A percentile compares a stretch with the other conserved stretches of the same genome.
Conservation (phyloP, 306 rosid species). For the Cicer pinnatifidum region DNA sequence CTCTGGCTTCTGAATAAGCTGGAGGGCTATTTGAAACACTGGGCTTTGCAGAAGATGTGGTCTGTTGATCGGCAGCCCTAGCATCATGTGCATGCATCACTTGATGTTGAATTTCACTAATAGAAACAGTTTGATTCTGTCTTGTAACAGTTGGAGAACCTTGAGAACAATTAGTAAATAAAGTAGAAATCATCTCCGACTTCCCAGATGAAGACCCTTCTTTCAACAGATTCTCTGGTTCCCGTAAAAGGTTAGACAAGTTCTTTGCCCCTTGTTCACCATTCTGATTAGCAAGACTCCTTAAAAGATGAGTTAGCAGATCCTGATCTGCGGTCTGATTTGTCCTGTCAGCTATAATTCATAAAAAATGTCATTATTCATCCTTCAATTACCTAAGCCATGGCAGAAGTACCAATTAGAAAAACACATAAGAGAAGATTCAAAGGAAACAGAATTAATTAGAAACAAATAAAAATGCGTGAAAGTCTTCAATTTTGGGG, state of each 20-base stretch:
- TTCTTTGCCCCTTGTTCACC: constrained; percentile 59
- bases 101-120: constrained; percentile 54
- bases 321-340: constrained; percentile 78
- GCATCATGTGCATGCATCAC: constrained; percentile 52
- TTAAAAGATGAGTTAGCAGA: constrained; percentile 73
- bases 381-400: constrained; percentile 24
- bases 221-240: constrained; percentile 59
- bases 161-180: constrained; percentile 60
- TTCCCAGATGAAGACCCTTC: constrained; percentile 57
- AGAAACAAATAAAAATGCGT: not conserved
- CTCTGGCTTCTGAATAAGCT: constrained; percentile 68
- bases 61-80: constrained; percentile 53
- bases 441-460: not conserved
- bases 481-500: not conserved
- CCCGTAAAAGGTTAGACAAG: constrained; percentile 63
- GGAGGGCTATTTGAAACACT: constrained; percentile 64
- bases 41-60: constrained; percentile 54
- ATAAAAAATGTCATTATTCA: constrained; percentile 41
- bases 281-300: constrained; percentile 65
- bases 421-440: constrained; percentile 26
- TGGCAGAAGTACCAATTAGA: constrained; percentile 38
- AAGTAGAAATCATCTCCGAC: constrained; percentile 58
- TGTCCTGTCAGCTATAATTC: constrained; percentile 66
- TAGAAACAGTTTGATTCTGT: constrained; percentile 50
- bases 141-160: constrained; percentile 57